Evolutionary conservation across 768 basidiomycete species (phyloP), one percentile per base, ranked within the genome.

Genomic region (Phylloporus sp.): DNA sequence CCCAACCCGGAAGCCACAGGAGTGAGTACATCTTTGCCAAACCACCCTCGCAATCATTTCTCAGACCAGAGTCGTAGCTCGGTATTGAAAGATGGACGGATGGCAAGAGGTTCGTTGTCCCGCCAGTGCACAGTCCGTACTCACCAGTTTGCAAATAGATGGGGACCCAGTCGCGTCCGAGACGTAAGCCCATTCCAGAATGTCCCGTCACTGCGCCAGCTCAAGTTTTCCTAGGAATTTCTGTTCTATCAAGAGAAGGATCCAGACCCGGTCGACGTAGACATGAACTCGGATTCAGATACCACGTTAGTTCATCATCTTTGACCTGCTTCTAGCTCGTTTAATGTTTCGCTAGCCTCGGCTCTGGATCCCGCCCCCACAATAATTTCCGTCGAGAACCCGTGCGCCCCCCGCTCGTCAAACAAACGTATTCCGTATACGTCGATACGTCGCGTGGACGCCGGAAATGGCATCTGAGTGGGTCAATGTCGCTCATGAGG

Each of bases 81-180:
- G 84, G 84, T 34, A 86, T 89, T 28, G 85, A 88, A 60, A 75
- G 86, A 44, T 89, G 86, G 86, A 89, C 86, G 23, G 86, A 88
- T 58, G 86, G 81, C 5, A 81, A 81, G 53, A 69, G 71, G 65
- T 42, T 43, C 43, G 57, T 49, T 27, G 8, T 49, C 23, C 37
- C 18, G 17, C 17, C 15, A 32, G 14, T 11, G 18, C 42, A 18
- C 11, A 11, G 20, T 36, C 26, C 38, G 18, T 44, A 32, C 38
- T 52, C 15, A 48, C 31, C 18, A 1, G 18, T 22, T 45, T 44
- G 38, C 33, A 59, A 17, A 54, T 55, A 72, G 79, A 50, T 90
- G 87, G 87, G 86, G 87, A 0, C 84, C 86, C 5, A 86, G 84
- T 58, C 77, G 84, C 34, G 84, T 87, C 38, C 76, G 78, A 70